Base-by-base conservation (phyloP, 2,329 filamentous ascomycete genomes). In the Cladophialophora psammophila region DNA sequence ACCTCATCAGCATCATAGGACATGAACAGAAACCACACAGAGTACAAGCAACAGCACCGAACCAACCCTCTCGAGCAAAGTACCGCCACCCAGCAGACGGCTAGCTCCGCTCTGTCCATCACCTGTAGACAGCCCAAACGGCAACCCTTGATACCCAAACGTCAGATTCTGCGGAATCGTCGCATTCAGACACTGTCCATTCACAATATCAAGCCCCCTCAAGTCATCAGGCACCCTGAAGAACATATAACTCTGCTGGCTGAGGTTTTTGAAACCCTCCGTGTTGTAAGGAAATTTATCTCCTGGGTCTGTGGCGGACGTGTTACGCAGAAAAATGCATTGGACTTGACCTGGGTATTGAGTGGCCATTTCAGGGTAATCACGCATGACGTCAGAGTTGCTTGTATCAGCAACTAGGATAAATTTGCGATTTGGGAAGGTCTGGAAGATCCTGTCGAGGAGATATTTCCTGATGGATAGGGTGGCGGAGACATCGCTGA, bases 231-330 rank as follows among this genome's bases (percentile, higher is more conserved):
- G 85, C 18, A 89, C 84, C 15, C 84, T 80, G 82, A 94, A 94
- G 80, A 94, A 94, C 91, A 94, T 93, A 80, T 92, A 94, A 70
- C 81, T 85, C 36, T 82, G 82, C 76, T 89, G 86, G 59, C 90
- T 85, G 52, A 94, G 75, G 2, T 81, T 85, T 78, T 91, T 81
- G 80, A 94, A 94, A 0, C 88, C 89, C 26, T 81, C 82, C 0
- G 91, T 94, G 73, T 93, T 85, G 77, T 94, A 94, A 0, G 91
- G 91, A 77, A 93, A 92, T 69, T 85, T 84, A 76, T 92, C 87
- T 0, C 82, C 83, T 0, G 77, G 71, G 71, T 94, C 91, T 0
- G 91, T 93, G 0, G 88, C 84, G 8, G 85, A 87, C 0, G 90
- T 92, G 78, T 94, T 94, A 63, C 91, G 86, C 26, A 94, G 80